A percentile compares a stretch with the other conserved stretches of the same genome.
Evolutionary conservation across 225 moss, liverwort and hornwort genomes (phyloP).

Genomic region (Anthoceros angustus): DNA sequence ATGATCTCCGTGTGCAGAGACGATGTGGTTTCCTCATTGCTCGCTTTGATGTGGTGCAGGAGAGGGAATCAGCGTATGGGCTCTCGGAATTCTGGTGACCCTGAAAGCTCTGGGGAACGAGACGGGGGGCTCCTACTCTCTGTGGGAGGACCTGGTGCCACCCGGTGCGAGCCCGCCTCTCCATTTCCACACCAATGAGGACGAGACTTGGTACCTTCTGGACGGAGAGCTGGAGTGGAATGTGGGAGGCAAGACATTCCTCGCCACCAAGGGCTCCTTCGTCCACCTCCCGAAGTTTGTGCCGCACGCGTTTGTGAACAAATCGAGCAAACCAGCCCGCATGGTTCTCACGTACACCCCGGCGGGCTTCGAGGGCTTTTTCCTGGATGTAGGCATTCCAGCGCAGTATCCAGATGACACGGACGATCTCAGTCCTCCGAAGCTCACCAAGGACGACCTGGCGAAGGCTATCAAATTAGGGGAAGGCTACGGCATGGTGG

Average conservation of each 20-base stretch:
- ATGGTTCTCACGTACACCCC: constrained; percentile 15
- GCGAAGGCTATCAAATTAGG: constrained; percentile 4
- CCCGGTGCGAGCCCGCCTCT: constrained; percentile 9
- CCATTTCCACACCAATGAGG: constrained; percentile 18
- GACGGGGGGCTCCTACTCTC: constrained; percentile 13
- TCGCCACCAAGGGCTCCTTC: constrained; percentile 17
- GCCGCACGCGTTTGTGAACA: constrained; percentile 18
- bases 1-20: no score
- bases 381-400: constrained; percentile 15
- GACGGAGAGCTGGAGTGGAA: constrained; percentile 17
- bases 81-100: constrained; percentile 15
- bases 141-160: constrained; percentile 12
- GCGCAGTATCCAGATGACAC: constrained; percentile 9
- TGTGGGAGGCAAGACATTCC: constrained; percentile 15
- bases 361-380: constrained; percentile 17
- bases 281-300: constrained; percentile 16
- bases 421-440: neutral
- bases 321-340: constrained; percentile 14
- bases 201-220: constrained; percentile 17
- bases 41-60: no score
- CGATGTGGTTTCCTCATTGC: no score
- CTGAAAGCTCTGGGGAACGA: constrained; percentile 16
- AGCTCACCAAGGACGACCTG: constrained; percentile 10
- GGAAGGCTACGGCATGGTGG: constrained; percentile 6
- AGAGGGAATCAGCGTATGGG: constrained; percentile 17